Conservation (phyloP, 139 green algal species). For the Auxenochlorella pyrenoidosa region DNA sequence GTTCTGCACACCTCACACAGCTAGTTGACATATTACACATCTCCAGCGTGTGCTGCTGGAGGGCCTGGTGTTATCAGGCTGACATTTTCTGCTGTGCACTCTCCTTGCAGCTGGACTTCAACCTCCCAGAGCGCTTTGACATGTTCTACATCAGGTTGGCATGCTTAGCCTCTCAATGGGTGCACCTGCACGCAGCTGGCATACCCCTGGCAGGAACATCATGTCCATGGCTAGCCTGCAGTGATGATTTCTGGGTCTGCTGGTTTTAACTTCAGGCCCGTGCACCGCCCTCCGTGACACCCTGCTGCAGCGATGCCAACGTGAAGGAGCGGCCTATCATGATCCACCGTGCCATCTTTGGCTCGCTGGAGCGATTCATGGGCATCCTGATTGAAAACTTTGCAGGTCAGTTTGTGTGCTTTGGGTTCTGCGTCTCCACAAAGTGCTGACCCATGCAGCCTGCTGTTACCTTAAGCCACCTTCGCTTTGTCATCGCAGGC, state of each 20-base stretch:
- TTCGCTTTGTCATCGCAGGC: too few species aligned
- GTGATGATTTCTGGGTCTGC: background rate
- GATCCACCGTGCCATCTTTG: slow-evolving; percentile 98
- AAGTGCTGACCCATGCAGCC: too few species aligned
- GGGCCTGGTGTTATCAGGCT: too few species aligned
- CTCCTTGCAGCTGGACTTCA: slow-evolving; percentile 91
- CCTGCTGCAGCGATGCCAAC: slow-evolving; percentile 57
- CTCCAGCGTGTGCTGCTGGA: too few species aligned
- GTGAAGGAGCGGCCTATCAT: slow-evolving; percentile 93
- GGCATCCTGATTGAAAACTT: slow-evolving; percentile 99
- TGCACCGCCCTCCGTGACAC: too few species aligned
- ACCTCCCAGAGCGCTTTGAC: slow-evolving; percentile 95
- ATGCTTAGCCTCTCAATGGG: background rate
- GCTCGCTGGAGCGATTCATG: slow-evolving; percentile 95
- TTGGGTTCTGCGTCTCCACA: background rate
- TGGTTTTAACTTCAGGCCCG: too few species aligned
- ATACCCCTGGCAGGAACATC: too few species aligned
- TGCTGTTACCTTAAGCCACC: background rate
- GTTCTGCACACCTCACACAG: too few species aligned
- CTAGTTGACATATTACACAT: too few species aligned
- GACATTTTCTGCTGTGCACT: too few species aligned
- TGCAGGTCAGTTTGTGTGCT: slow-evolving; percentile 53
- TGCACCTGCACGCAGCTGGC: background rate
- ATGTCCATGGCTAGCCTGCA: background rate
- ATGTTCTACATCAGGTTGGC: slow-evolving; percentile 83